Evolutionary conservation across 1,284 basidiomycete genomes (phyloP).

Genomic region (Austroboletus novae-zelandiae): DNA sequence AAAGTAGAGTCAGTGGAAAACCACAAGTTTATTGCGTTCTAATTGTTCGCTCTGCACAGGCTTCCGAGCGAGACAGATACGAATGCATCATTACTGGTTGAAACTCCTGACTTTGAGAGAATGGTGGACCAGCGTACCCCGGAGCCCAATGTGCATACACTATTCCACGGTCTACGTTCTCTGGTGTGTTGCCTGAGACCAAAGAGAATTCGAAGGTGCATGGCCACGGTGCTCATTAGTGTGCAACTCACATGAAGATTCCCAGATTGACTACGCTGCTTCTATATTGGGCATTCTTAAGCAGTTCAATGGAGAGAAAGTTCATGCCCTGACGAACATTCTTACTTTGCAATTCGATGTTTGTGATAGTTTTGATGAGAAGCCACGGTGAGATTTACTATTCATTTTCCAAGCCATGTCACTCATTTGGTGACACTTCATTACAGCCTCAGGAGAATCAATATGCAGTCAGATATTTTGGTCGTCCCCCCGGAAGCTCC

Average conservation of each 20-base stretch:
- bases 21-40: neutral
- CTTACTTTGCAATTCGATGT: neutral
- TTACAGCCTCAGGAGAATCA: too few relatives aligned
- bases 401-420: too few relatives aligned
- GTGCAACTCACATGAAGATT: neutral
- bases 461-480: neutral
- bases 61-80: neutral
- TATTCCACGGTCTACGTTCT: too few relatives aligned
- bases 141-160: neutral
- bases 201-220: too few relatives aligned
- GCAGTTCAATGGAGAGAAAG: neutral
- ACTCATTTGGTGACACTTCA: too few relatives aligned
- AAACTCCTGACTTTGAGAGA: neutral
- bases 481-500: neutral
- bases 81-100: neutral
- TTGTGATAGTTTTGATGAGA: neutral
- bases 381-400: constrained; percentile 1
- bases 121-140: too few relatives aligned
- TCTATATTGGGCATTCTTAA: neutral
- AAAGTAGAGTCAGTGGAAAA: neutral
- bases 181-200: too few relatives aligned
- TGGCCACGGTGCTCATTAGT: neutral
- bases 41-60: neutral
- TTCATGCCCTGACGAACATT: constrained; percentile 10
- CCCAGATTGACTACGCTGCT: constrained; percentile 1